A percentile compares a stretch with the other conserved stretches of the same genome.
These are phyloP conservation scores for Moesziomyces globuligerus DNA, from an alignment of 1,284 basidiomycete species.

Conservation along the genomic window DNA sequence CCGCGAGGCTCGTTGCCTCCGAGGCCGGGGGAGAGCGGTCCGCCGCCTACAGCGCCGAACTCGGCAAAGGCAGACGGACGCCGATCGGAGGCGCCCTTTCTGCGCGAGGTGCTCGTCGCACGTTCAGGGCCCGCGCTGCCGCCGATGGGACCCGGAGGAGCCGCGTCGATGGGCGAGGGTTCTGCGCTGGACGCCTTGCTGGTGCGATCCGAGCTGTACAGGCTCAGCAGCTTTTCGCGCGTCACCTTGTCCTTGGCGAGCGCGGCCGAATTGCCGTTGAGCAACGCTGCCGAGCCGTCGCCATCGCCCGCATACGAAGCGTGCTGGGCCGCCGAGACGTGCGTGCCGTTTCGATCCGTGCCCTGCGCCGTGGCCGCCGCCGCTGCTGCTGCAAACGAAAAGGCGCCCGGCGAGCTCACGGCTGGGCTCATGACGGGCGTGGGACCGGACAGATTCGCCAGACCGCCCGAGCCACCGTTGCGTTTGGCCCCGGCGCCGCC, in stretches of 20 bases:
- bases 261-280: constrained; percentile 29
- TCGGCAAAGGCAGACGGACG: constrained; percentile 37
- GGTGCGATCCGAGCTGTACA: constrained; percentile 53
- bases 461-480: constrained; percentile 33
- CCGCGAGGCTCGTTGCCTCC: constrained; percentile 42
- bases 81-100: constrained; percentile 34
- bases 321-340: constrained; percentile 16
- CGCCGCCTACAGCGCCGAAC: constrained; percentile 23
- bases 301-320: constrained; percentile 13
- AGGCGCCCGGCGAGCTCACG: constrained; percentile 54
- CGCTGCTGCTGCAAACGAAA: constrained; percentile 60
- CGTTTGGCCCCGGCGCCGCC: constrained; percentile 23
- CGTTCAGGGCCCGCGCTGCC: constrained; percentile 21
- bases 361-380: constrained; percentile 33
- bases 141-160: constrained; percentile 7
- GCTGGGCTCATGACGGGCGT: constrained; percentile 37
- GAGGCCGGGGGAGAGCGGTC: constrained; percentile 32
- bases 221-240: constrained; percentile 52
- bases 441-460: constrained; percentile 36
- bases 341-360: constrained; percentile 26
- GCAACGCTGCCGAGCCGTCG: constrained; percentile 24
- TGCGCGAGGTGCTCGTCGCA: constrained; percentile 37
- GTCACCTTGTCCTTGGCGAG: constrained; percentile 44
- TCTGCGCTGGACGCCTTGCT: constrained; percentile 27
- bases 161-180: constrained; percentile 27